Conservation (phyloP, 257 asterid species). For the Solanum bulbocastanum region DNA sequence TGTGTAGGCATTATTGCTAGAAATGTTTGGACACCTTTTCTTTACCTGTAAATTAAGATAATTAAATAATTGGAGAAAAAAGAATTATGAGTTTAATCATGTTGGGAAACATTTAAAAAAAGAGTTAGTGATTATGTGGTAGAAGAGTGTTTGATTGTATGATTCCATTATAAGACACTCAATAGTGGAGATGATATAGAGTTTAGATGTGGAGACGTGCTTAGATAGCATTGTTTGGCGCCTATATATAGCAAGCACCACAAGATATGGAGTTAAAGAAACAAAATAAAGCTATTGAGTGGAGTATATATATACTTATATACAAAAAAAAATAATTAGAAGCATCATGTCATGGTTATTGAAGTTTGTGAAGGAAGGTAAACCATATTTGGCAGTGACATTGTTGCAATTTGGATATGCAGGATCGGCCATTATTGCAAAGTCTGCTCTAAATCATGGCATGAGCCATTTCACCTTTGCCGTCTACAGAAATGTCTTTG, state of each 20-base stretch:
- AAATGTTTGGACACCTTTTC: background rate
- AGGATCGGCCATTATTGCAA: constrained; percentile 63
- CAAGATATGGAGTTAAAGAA: background rate
- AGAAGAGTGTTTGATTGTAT: background rate
- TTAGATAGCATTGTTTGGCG: background rate
- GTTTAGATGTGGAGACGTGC: background rate
- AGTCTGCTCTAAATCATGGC: constrained; percentile 56
- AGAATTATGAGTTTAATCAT: background rate
- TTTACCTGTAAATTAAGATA: background rate
- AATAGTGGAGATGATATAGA: background rate
- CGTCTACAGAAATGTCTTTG: constrained; percentile 60
- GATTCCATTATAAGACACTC: background rate
- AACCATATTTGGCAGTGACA: constrained; percentile 51
- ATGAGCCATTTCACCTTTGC: constrained; percentile 71
- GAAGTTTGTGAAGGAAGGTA: constrained; percentile 15
- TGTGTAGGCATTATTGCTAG: background rate
- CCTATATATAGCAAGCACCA: background rate
- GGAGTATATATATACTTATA: background rate
- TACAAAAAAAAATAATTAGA: background rate
- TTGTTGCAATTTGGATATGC: constrained; percentile 65
- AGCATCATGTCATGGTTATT: background rate
- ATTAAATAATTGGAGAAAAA: background rate
- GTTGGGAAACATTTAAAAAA: background rate
- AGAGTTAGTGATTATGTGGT: background rate
- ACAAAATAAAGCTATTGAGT: background rate